phyloP scores from a whole-genome alignment of 768 basidiomycete genomes.

The Chalciporus sphaerocephalus region DNA sequence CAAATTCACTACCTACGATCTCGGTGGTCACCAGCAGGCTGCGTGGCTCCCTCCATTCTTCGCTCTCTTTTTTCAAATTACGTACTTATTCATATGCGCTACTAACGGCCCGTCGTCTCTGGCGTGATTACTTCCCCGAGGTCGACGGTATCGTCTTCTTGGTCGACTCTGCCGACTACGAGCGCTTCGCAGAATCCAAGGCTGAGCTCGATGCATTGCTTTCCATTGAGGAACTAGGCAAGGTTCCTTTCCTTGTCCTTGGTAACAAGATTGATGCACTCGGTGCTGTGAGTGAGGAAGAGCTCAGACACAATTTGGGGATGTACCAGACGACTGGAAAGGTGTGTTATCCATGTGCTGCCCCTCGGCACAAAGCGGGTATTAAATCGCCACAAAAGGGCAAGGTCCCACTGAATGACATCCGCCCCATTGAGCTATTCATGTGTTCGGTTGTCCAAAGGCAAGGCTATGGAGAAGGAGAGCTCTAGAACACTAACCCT shows the following conservation, averaged over 20 bases:
- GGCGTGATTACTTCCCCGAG: constrained; percentile 99
- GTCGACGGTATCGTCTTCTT: constrained; percentile 98
- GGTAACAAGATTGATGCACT: constrained; percentile 99
- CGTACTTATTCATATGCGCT: not conserved
- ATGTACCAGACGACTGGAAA: constrained; percentile 99
- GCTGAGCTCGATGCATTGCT: constrained; percentile 95
- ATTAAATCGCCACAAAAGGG: constrained; percentile 50
- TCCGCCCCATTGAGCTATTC: constrained; percentile 97
- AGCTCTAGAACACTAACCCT: constrained; percentile 9
- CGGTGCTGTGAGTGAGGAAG: constrained; percentile 96
- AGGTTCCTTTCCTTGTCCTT: constrained; percentile 96
- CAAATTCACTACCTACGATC: constrained; percentile 97
- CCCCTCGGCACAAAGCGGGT: not conserved
- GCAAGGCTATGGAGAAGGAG: constrained; percentile 97
- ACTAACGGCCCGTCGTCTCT: constrained; percentile 82
- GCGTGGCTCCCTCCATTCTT: constrained; percentile 14
- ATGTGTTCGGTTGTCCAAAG: constrained; percentile 99
- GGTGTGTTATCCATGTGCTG: constrained; percentile 41
- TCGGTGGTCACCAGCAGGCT: constrained; percentile 98
- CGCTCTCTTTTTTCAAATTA: not conserved
- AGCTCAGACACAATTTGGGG: constrained; percentile 90
- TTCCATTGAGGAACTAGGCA: constrained; percentile 89
- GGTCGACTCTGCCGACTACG: constrained; percentile 94
- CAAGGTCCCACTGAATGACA: constrained; percentile 94
- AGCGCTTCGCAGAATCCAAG: constrained; percentile 94